Evolutionary conservation across 2,329 filamentous ascomycete genomes (phyloP).

Genomic region (Fusarium gaditjirri): DNA sequence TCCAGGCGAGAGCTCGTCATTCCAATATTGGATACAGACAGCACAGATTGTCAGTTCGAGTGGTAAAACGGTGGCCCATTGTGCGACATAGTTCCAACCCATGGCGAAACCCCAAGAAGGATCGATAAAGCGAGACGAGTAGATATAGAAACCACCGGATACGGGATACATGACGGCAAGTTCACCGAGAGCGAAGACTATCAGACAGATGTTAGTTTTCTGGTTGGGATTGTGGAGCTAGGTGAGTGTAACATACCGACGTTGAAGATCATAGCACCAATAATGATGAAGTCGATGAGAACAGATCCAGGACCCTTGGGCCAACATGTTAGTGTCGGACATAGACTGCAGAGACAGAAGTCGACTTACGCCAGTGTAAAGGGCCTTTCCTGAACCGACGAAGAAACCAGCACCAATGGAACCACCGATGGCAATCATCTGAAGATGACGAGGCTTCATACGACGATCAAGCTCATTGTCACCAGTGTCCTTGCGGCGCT

Average conservation of each 20-base stretch:
- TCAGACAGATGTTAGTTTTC: constrained; percentile 7
- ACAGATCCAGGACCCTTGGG: constrained; percentile 54
- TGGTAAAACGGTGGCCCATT: constrained; percentile 62
- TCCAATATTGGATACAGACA: constrained; percentile 64
- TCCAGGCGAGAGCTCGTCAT: constrained; percentile 56
- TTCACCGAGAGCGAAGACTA: constrained; percentile 69
- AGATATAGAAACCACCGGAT: constrained; percentile 71
- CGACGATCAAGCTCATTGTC: constrained; percentile 53
- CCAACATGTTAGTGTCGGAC: constrained; percentile 3
- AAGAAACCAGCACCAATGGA: constrained; percentile 73
- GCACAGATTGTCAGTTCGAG: constrained; percentile 63
- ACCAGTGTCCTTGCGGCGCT: constrained; percentile 34
- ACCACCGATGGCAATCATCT: constrained; percentile 72
- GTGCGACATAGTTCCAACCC: constrained; percentile 58
- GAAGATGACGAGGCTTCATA: constrained; percentile 67
- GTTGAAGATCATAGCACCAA: constrained; percentile 71
- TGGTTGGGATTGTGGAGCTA: background rate
- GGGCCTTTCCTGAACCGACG: constrained; percentile 67
- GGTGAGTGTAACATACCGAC: constrained; percentile 48
- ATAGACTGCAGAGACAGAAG: background rate
- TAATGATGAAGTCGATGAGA: constrained; percentile 63
- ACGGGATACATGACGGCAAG: constrained; percentile 71
- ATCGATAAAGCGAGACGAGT: constrained; percentile 70
- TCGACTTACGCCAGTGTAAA: constrained; percentile 56
- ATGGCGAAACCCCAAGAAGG: constrained; percentile 69